These are phyloP conservation scores for Pelargonium fulgidum DNA, from an alignment of 441 rosid species.

Conservation along the genomic window DNA sequence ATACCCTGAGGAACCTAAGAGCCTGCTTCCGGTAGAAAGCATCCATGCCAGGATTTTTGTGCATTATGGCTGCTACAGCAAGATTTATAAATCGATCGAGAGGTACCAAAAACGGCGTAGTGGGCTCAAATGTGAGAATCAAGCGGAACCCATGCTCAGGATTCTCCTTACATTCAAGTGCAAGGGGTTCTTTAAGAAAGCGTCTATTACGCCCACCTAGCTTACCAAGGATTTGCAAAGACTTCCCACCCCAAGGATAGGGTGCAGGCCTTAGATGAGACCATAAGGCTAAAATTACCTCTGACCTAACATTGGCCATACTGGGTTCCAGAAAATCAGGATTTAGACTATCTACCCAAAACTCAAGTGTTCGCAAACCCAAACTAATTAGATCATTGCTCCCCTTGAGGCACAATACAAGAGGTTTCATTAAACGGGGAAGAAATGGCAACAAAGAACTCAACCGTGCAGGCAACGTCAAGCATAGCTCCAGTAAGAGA, in stretches of 20 bases:
- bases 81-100: constrained; percentile 90
- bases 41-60: constrained; percentile 48
- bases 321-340: constrained; percentile 98
- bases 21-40: constrained; percentile 85
- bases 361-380: constrained; percentile 92
- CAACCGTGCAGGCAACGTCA: constrained; percentile 94
- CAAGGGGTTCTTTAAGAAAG: constrained; percentile 91
- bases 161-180: constrained; percentile 97
- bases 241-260: constrained; percentile 91
- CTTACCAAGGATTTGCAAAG: constrained; percentile 92
- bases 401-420: constrained; percentile 84
- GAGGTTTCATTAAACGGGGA: constrained; percentile 93
- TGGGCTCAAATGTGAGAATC: constrained; percentile 91
- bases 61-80: constrained; percentile 82
- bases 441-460: constrained; percentile 92
- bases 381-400: constrained; percentile 83
- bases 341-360: constrained; percentile 98
- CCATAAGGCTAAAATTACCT: constrained; percentile 95
- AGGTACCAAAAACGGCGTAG: constrained; percentile 95
- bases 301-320: constrained; percentile 96
- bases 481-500: constrained; percentile 82
- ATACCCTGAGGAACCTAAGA: constrained; percentile 74
- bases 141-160: constrained; percentile 98
- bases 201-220: constrained; percentile 96
- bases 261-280: constrained; percentile 89